These are phyloP conservation scores for Aspergillus bombycis DNA, from an alignment of 2,329 filamentous ascomycete genomes.

Conservation along the genomic window DNA sequence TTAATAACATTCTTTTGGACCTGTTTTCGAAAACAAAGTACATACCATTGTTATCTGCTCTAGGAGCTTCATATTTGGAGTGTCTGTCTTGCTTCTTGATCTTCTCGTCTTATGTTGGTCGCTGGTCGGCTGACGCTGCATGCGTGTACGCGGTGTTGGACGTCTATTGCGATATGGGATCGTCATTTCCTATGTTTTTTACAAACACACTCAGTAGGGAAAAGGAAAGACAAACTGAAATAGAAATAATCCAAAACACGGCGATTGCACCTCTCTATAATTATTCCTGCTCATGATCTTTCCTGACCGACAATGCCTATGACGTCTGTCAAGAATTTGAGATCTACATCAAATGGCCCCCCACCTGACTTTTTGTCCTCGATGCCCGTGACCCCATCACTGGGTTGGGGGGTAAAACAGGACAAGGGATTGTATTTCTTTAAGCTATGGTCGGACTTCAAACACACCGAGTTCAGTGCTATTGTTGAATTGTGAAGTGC, in stretches of 20 bases:
- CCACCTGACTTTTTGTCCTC: neutral
- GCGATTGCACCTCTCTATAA: neutral
- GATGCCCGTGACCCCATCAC: slow-evolving; percentile 6
- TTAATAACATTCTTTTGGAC: neutral
- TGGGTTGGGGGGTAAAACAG: neutral
- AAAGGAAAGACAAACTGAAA: neutral
- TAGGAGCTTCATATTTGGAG: neutral
- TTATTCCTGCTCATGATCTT: neutral
- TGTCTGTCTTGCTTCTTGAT: neutral
- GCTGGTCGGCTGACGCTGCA: neutral
- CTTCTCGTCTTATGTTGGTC: neutral
- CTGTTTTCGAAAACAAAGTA: neutral
- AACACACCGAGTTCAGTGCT: neutral
- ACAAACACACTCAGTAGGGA: neutral
- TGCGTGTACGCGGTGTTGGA: neutral
- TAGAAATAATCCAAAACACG: neutral
- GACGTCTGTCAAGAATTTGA: neutral
- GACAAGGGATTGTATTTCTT: neutral
- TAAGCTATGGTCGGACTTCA: neutral
- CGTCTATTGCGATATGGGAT: neutral
- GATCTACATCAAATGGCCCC: neutral
- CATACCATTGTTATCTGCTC: neutral
- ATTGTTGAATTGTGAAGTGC: neutral
- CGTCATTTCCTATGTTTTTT: neutral
- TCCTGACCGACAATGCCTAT: neutral